Percentiles rank a stretch among this genome's conserved stretches.
Conservation (phyloP, 164 flowering plant genomes). For the Dillenia turbinata region DNA sequence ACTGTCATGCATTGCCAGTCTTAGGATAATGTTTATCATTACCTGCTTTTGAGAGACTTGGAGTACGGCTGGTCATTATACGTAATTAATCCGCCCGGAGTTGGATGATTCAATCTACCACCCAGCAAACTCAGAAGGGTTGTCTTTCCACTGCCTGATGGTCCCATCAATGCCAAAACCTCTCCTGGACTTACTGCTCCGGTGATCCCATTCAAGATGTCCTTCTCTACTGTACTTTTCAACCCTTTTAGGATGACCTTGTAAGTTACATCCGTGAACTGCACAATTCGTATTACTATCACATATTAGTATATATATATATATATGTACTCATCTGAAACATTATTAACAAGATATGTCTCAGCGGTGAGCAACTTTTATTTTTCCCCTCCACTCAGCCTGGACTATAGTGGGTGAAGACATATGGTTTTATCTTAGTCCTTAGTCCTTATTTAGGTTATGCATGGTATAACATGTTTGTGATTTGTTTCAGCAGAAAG, state of each 20-base stretch:
- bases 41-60: constrained; percentile 85
- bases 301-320: too few relatives aligned
- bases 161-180: constrained; percentile 93
- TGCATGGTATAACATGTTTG: too few relatives aligned
- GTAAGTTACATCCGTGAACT: constrained; percentile 85
- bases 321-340: neutral
- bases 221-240: constrained; percentile 49
- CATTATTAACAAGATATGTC: neutral
- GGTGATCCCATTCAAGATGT: constrained; percentile 73
- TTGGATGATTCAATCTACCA: constrained; percentile 49
- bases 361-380: too few relatives aligned
- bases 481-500: constrained; percentile 9
- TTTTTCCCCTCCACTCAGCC: too few relatives aligned
- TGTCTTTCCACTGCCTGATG: constrained; percentile 96
- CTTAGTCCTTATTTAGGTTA: too few relatives aligned
- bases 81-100: constrained; percentile 58
- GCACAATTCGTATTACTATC: constrained; percentile 23
- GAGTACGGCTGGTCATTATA: constrained; percentile 86
- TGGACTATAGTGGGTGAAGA: too few relatives aligned
- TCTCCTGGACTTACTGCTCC: constrained; percentile 85
- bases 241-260: constrained; percentile 70
- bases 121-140: constrained; percentile 75
- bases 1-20: too few relatives aligned
- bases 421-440: too few relatives aligned
- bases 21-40: constrained; percentile 3